A percentile compares a stretch with the other conserved stretches of the same genome.
Evolutionary conservation across 768 basidiomycete species (phyloP).

Genomic region (Suillus cothurnatus): DNA sequence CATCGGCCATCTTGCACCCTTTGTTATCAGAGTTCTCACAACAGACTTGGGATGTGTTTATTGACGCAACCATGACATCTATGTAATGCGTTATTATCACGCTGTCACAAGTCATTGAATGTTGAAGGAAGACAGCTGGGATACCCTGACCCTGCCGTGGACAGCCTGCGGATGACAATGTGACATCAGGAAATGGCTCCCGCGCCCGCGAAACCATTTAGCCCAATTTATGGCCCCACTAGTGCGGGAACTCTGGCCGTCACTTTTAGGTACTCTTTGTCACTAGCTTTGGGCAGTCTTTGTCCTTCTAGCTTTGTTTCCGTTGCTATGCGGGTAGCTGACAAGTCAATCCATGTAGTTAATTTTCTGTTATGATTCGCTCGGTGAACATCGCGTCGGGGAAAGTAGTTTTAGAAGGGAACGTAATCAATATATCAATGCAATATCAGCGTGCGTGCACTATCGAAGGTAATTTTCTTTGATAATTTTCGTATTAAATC

Average conservation of each 20-base stretch:
- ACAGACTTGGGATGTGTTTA: too few relatives aligned
- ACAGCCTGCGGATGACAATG: neutral
- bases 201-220: constrained; percentile 6
- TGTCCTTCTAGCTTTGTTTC: constrained; percentile 18
- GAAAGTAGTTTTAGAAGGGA: constrained; percentile 3
- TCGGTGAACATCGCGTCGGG: constrained; percentile 6
- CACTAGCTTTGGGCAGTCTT: constrained; percentile 18
- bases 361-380: neutral
- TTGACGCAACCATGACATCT: neutral
- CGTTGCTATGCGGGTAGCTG: constrained; percentile 21
- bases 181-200: neutral
- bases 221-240: neutral
- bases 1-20: too few relatives aligned
- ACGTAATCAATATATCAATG: constrained; percentile 15
- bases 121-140: neutral
- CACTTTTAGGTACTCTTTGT: constrained; percentile 18
- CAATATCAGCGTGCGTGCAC: constrained; percentile 10
- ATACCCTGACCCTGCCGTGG: neutral
- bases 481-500: neutral
- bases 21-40: too few relatives aligned
- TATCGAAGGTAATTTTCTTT: neutral
- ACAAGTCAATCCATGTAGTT: neutral
- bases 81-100: constrained; percentile 1
- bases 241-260: constrained; percentile 10
- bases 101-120: neutral